These are phyloP conservation scores for Cladophialophora carrionii DNA, from an alignment of 2,329 filamentous ascomycete genomes.

Conservation along the genomic window DNA sequence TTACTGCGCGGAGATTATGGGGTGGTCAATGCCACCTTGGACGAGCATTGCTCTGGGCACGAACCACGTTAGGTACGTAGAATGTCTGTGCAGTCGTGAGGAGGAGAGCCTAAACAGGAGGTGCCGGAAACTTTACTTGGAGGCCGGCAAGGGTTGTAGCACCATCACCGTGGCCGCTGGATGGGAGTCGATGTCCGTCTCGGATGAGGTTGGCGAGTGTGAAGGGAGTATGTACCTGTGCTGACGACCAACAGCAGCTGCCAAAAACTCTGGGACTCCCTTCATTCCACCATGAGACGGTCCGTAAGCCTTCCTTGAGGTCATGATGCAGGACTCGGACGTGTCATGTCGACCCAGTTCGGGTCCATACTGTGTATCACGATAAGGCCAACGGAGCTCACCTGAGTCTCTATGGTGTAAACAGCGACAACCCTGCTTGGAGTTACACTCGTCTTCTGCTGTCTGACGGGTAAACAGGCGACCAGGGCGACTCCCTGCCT, in stretches of 20 bases:
- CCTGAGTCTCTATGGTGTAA: neutral
- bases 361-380: neutral
- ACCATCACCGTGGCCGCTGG: too few species aligned
- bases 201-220: too few species aligned
- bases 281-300: neutral
- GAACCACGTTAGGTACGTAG: neutral
- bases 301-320: neutral
- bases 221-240: neutral
- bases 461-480: too few species aligned
- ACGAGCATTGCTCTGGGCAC: neutral
- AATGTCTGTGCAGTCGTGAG: neutral
- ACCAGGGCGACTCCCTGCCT: too few species aligned
- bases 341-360: neutral
- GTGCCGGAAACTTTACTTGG: neutral
- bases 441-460: neutral
- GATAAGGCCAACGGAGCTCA: neutral
- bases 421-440: neutral
- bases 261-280: neutral
- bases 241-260: neutral
- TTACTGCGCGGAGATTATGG: neutral
- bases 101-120: neutral
- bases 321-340: neutral
- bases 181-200: too few species aligned
- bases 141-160: too few species aligned
- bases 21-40: neutral